Percentiles rank a stretch among this genome's conserved stretches.
phyloP scores from a whole-genome alignment of 768 basidiomycete species.

The Hydnomerulius pinastri region DNA sequence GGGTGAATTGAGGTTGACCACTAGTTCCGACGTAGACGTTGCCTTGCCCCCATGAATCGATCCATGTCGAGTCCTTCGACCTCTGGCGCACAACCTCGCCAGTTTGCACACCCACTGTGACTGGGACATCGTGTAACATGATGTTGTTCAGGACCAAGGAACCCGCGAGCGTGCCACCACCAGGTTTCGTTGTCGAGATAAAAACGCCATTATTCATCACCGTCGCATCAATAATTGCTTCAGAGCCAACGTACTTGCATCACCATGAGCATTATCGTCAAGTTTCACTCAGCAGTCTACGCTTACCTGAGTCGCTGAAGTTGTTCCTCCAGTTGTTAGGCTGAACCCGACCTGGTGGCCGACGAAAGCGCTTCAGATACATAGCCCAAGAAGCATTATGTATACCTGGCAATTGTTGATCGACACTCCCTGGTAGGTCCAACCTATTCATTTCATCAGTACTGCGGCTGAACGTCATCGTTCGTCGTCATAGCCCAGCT shows the following conservation, averaged over 20 bases:
- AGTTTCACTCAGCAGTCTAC: not conserved
- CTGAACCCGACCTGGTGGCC: conserved; percentile 45
- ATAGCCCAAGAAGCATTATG: not conserved
- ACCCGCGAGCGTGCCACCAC: conserved; percentile 34
- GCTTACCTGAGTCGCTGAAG: conserved; percentile 37
- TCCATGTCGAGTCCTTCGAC: conserved; percentile 26
- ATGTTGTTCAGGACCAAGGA: conserved; percentile 41
- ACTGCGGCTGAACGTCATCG: not conserved
- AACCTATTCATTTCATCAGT: conserved; percentile 34
- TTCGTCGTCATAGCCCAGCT: conserved; percentile 39
- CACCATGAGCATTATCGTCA: conserved; percentile 7
- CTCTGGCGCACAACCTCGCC: conserved; percentile 39
- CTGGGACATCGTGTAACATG: conserved; percentile 37
- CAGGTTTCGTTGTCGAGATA: conserved; percentile 39
- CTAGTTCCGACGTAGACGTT: conserved; percentile 64
- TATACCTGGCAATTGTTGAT: conserved; percentile 47
- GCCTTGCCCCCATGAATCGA: conserved; percentile 73
- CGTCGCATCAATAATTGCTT: conserved; percentile 48
- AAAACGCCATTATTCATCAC: conserved; percentile 48
- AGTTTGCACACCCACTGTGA: conserved; percentile 40
- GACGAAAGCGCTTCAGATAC: not conserved
- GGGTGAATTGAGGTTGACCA: conserved; percentile 44
- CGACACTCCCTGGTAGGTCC: conserved; percentile 55
- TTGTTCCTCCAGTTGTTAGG: conserved; percentile 44
- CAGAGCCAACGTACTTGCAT: conserved; percentile 43